phyloP scores from a whole-genome alignment of 2,329 filamentous ascomycete species.

The Pezicula radicicola region DNA sequence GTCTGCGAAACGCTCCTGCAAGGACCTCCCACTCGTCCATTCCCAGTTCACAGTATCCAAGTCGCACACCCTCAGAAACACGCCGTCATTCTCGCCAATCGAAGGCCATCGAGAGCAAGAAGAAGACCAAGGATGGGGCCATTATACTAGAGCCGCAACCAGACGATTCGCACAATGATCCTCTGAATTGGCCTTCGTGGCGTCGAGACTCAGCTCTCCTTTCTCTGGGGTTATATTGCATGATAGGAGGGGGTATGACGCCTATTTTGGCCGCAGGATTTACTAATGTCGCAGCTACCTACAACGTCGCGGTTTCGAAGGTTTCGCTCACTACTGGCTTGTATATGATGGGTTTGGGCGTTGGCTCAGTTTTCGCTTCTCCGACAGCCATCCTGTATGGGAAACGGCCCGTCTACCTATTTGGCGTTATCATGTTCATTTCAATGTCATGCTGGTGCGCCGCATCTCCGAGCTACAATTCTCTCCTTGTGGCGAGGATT shows the following conservation, averaged over 20 bases:
- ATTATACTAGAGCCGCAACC: slow-evolving; percentile 91
- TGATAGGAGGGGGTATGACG: slow-evolving; percentile 91
- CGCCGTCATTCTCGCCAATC: slow-evolving; percentile 10
- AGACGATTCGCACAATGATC: slow-evolving; percentile 86
- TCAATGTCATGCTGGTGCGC: slow-evolving; percentile 81
- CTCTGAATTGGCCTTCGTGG: slow-evolving; percentile 86
- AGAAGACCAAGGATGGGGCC: slow-evolving; percentile 75
- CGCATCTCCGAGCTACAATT: slow-evolving; percentile 74
- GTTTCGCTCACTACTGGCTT: slow-evolving; percentile 87
- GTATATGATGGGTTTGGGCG: slow-evolving; percentile 89
- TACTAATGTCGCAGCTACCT: slow-evolving; percentile 68
- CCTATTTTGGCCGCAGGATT: slow-evolving; percentile 89
- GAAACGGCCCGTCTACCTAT: slow-evolving; percentile 86
- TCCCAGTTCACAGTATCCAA: slow-evolving; percentile 10
- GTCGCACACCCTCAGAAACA: slow-evolving; percentile 6
- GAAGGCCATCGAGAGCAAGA: slow-evolving; percentile 45
- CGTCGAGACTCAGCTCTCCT: slow-evolving; percentile 76
- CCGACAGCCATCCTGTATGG: slow-evolving; percentile 90
- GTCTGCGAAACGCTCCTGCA: slow-evolving; percentile 53
- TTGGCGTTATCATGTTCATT: slow-evolving; percentile 74
- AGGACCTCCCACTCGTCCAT: slow-evolving; percentile 55
- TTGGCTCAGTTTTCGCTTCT: slow-evolving; percentile 80
- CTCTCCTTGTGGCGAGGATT: slow-evolving; percentile 76
- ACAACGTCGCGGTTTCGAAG: slow-evolving; percentile 63
- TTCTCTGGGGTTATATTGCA: slow-evolving; percentile 86